These are phyloP conservation scores for Paramecium primaurelia DNA, from an alignment of 73 alveolate species.

Conservation along the genomic window DNA sequence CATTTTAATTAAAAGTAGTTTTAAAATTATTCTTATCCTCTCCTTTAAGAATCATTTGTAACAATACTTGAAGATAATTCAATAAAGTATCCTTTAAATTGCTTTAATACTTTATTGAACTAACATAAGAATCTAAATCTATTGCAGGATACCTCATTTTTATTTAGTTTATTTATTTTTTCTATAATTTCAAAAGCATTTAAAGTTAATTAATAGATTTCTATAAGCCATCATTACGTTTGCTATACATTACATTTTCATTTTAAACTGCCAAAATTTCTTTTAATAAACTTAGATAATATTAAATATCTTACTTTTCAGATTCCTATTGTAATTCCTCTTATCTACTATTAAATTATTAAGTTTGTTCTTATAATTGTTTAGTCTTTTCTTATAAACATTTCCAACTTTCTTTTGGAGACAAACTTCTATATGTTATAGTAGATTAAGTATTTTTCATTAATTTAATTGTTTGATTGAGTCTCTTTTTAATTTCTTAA, in stretches of 20 bases:
- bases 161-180: neutral
- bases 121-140: neutral
- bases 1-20: neutral
- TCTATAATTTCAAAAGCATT: neutral
- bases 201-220: neutral
- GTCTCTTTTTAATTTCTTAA: neutral
- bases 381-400: neutral
- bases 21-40: neutral
- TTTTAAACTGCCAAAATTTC: neutral
- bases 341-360: neutral
- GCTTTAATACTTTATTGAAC: neutral
- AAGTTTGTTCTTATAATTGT: neutral
- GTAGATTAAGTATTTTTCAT: neutral
- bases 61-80: neutral
- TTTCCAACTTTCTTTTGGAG: conserved; percentile 20
- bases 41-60: neutral
- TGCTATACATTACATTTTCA: neutral
- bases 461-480: neutral
- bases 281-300: neutral
- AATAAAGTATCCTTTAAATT: neutral
- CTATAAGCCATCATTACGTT: neutral
- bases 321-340: neutral
- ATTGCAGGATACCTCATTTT: neutral
- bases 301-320: neutral
- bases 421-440: neutral